These are phyloP conservation scores for Wickerhamiella galacta DNA, from an alignment of 805 yeast genomes.

Conservation along the genomic window DNA sequence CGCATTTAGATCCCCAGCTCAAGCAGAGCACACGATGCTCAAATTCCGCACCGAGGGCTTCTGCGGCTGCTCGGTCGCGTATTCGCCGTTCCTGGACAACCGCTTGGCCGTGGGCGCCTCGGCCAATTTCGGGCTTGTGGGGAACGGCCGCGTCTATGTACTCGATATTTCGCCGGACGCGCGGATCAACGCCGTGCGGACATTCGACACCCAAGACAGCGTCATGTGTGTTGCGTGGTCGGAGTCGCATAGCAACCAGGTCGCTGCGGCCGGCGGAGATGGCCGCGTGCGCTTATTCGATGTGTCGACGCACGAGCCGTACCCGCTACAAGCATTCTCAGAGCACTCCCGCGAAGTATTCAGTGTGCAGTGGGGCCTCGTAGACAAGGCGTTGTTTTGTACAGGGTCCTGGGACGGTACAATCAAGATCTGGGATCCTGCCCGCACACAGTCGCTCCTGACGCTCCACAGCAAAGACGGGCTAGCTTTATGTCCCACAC, in stretches of 20 bases:
- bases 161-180: conserved; percentile 58
- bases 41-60: conserved; percentile 59
- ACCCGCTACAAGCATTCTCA: conserved; percentile 21
- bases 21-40: too few relatives aligned
- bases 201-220: conserved; percentile 88
- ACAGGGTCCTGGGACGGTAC: conserved; percentile 89
- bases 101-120: conserved; percentile 80
- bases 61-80: conserved; percentile 74
- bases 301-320: conserved; percentile 24
- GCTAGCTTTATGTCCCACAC: conserved; percentile 19
- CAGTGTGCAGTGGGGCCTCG: conserved; percentile 55
- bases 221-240: conserved; percentile 81
- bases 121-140: conserved; percentile 86
- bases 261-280: conserved; percentile 73
- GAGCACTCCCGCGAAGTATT: conserved; percentile 71
- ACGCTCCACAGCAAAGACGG: conserved; percentile 16
- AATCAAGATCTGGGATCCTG: conserved; percentile 33
- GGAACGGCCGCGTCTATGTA: conserved; percentile 71
- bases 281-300: conserved; percentile 78
- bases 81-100: conserved; percentile 84
- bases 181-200: conserved; percentile 31
- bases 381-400: conserved; percentile 50
- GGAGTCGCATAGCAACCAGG: conserved; percentile 76
- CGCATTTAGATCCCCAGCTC: not conserved
- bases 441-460: conserved; percentile 6